phyloP scores from a whole-genome alignment of 441 rosid genomes.

The Sinapis alba region DNA sequence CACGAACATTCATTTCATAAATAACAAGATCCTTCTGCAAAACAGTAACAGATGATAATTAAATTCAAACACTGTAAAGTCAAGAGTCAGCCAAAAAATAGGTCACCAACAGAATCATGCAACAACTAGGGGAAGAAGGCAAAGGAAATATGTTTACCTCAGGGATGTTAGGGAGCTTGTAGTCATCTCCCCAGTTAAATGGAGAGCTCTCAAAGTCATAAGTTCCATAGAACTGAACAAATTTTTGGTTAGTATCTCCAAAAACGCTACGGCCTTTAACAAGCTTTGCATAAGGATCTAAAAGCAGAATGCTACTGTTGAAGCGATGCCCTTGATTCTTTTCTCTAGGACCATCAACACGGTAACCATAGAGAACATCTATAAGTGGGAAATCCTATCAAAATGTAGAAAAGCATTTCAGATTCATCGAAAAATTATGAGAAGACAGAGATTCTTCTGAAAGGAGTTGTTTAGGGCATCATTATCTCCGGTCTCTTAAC shows the following conservation, averaged over 20 bases:
- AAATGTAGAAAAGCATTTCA: neutral
- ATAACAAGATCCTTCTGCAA: constrained; percentile 91
- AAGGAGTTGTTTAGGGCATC: neutral
- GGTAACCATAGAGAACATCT: constrained; percentile 81
- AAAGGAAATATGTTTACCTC: constrained; percentile 59
- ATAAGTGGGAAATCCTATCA: constrained; percentile 74
- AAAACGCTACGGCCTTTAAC: constrained; percentile 75
- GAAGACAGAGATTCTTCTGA: neutral
- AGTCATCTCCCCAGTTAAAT: constrained; percentile 83
- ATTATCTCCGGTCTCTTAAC: no score
- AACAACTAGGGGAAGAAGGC: neutral
- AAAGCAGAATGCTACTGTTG: constrained; percentile 61
- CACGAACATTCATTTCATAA: constrained; percentile 97
- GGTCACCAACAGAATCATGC: neutral
- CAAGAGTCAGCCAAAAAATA: no score
- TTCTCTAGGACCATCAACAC: constrained; percentile 80
- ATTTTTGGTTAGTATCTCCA: constrained; percentile 66
- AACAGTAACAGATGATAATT: constrained; percentile 17
- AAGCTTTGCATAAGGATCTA: constrained; percentile 93
- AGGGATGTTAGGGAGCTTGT: constrained; percentile 70
- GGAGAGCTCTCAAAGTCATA: constrained; percentile 81
- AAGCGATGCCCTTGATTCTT: constrained; percentile 89
- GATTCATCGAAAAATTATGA: neutral
- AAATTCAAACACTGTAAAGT: constrained; percentile 11
- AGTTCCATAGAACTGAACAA: constrained; percentile 74